Percentiles rank a stretch among this genome's conserved stretches.
Evolutionary conservation across 2,329 filamentous ascomycete species (phyloP).

Genomic region (Cladophialophora exuberans): DNA sequence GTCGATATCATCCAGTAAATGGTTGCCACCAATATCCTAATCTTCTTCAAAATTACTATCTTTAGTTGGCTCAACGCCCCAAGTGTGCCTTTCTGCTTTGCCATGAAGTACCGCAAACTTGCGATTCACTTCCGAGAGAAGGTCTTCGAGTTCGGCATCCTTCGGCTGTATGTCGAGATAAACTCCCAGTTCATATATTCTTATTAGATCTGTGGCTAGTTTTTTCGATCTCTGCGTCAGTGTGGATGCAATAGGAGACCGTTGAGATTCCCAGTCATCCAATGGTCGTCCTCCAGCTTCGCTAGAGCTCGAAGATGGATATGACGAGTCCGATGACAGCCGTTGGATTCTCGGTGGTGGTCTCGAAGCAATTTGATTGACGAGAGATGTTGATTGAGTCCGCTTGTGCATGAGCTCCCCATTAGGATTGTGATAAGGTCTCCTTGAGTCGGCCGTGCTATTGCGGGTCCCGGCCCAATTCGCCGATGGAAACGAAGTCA

Average conservation of each 20-base stretch:
- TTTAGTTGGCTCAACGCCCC: neutral
- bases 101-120: conserved; percentile 1
- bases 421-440: no score
- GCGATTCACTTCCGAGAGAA: neutral
- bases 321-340: neutral
- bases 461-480: no score
- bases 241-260: neutral
- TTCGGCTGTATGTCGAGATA: conserved; percentile 7
- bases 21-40: no score
- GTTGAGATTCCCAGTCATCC: conserved; percentile 1
- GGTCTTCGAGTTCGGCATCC: neutral
- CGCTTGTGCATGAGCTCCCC: neutral
- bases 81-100: neutral
- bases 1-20: no score
- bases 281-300: neutral
- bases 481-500: no score
- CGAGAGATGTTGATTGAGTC: no score
- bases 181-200: neutral
- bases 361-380: no score
- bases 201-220: conserved; percentile 1
- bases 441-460: no score
- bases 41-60: no score
- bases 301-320: neutral
- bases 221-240: conserved; percentile 1
- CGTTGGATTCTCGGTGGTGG: neutral